Evolutionary conservation across 2,329 filamentous ascomycete species (phyloP), one percentile per base, ranked within the genome.

Genomic region (Lachnellula hyalina): DNA sequence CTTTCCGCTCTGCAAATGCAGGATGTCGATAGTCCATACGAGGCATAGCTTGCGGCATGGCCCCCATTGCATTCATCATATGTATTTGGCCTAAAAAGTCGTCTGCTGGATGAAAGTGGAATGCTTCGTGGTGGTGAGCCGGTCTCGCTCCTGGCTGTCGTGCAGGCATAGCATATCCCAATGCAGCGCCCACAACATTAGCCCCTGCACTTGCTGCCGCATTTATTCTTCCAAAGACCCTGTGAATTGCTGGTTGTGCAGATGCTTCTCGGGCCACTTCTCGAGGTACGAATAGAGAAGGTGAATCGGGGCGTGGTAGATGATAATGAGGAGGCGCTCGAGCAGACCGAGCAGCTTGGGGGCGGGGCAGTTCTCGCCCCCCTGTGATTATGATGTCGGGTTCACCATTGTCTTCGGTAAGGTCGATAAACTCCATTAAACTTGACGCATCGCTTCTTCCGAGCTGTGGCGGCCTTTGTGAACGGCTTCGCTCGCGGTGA

Each of bases 331-430:
- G 32, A 21, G n/a, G 23, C 34, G 35, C 32, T 11, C 34, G 51
- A 38, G 15, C 17, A 46, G 57, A 49, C 21, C 50, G 57, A 35
- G 41, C 23, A 34, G 11, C 25, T 34, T 44, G 53, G 40, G 53
- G 59, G 40, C n/a, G 45, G 28, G 57, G 53, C 50, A 64, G 51
- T 62, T 57, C 14, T 60, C 65, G 48, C 61, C 45, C 51, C 61
- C 58, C 49, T 62, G 64, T 63, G 6, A 72, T 61, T 1, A 71
- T 67, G 36, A 69, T 50, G 5, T 72, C 69, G 23, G 60, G 50
- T 14, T 73, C 71, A 11, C 70, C 69, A 6, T 71, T 72, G 55
- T 81, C 78, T 25, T 69, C 69, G 2, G 80, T 83, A 9, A 83
- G 72, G 62, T 83, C 80, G 51, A 83, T 81, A 28, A 81, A 68